A percentile compares a stretch with the other conserved stretches of the same genome.
phyloP scores from a whole-genome alignment of 352 stramenopile genomes.

The Pythium oligandrum region DNA sequence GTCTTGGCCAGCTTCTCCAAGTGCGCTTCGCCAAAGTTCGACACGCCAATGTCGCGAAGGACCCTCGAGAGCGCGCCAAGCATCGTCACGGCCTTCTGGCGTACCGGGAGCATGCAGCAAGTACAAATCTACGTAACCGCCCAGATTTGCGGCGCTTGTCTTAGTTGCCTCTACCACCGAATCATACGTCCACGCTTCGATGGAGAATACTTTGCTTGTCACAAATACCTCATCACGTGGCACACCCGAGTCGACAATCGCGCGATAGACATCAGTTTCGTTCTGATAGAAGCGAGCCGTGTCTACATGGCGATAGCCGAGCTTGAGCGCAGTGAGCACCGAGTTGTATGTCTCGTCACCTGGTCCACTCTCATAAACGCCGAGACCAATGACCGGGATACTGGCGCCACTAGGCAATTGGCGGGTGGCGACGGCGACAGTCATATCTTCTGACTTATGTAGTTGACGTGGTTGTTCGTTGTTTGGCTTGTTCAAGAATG shows the following conservation, averaged over 20 bases:
- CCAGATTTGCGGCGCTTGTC: conserved; percentile 20
- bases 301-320: conserved; percentile 51
- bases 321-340: conserved; percentile 20
- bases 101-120: conserved; percentile 29
- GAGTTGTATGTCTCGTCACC: conserved; percentile 15
- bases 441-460: conserved; percentile 1
- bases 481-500: no score
- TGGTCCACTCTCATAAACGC: conserved; percentile 33
- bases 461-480: no score
- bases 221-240: conserved; percentile 44
- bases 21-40: conserved; percentile 60
- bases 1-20: conserved; percentile 43
- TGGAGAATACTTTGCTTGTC: conserved; percentile 39
- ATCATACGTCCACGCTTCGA: conserved; percentile 35
- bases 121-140: conserved; percentile 45
- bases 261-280: conserved; percentile 44
- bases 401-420: conserved; percentile 26
- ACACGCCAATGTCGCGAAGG: conserved; percentile 55
- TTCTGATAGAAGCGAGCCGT: conserved; percentile 63
- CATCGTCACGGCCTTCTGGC: conserved; percentile 13
- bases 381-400: conserved; percentile 39
- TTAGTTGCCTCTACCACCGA: conserved; percentile 29
- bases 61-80: conserved; percentile 16
- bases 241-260: conserved; percentile 31
- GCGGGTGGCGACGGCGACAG: not conserved